A percentile compares a stretch with the other conserved stretches of the same genome.
These are phyloP conservation scores for Wickerhamomyces strasburgensis DNA, from an alignment of 805 yeast genomes.

Conservation along the genomic window DNA sequence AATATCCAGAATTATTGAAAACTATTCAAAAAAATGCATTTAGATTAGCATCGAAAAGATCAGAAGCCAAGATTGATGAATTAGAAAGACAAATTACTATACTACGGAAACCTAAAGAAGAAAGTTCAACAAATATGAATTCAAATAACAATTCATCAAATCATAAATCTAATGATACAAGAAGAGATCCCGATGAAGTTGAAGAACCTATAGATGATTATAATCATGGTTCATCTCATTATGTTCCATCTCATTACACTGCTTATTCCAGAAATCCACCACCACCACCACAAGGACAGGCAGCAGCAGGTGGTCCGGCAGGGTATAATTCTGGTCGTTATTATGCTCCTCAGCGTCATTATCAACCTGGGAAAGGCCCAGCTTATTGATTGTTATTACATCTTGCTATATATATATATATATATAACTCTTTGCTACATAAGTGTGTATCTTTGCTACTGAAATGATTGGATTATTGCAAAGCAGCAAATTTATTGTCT, in stretches of 20 bases:
- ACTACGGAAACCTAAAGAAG: background rate
- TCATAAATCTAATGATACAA: background rate
- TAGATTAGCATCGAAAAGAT: slow-evolving; percentile 6
- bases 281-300: background rate
- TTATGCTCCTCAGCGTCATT: too few relatives aligned
- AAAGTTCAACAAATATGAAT: background rate
- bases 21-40: slow-evolving; percentile 5
- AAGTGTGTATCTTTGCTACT: too few relatives aligned
- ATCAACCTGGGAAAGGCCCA: background rate
- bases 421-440: too few relatives aligned
- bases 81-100: slow-evolving; percentile 2
- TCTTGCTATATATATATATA: too few relatives aligned
- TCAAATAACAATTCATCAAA: too few relatives aligned
- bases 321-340: too few relatives aligned
- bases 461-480: too few relatives aligned
- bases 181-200: slow-evolving; percentile 1
- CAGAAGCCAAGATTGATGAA: slow-evolving; percentile 5
- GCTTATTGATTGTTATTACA: background rate
- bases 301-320: too few relatives aligned
- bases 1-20: slow-evolving; percentile 5
- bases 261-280: background rate
- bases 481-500: too few relatives aligned
- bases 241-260: background rate
- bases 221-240: background rate
- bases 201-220: slow-evolving; percentile 4